A percentile compares a stretch with the other conserved stretches of the same genome.
Conservation (phyloP, 768 basidiomycete species). For the Trichaptum fuscoviolaceum region DNA sequence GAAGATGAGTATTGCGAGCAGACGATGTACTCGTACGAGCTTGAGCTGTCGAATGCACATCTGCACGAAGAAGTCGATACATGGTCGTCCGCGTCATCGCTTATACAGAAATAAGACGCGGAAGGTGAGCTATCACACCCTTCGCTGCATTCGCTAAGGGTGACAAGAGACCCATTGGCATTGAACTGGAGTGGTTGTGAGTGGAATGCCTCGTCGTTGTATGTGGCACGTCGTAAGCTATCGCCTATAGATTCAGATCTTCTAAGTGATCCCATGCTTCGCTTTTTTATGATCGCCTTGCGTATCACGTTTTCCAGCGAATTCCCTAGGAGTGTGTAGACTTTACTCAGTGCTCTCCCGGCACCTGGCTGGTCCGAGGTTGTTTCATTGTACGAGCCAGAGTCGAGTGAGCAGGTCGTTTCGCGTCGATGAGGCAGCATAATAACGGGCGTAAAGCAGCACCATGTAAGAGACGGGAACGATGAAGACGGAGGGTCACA, state of each 20-base stretch:
- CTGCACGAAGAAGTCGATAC: background rate
- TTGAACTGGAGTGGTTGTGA: background rate
- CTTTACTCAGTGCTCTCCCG: background rate
- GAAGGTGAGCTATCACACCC: background rate
- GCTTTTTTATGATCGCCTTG: background rate
- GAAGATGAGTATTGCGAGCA: background rate
- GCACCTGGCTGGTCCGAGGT: background rate
- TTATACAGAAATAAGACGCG: background rate
- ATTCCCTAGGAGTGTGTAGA: background rate
- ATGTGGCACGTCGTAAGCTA: background rate
- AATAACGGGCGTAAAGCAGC: too few relatives aligned
- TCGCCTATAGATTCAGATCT: background rate
- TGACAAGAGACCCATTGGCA: background rate
- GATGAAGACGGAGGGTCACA: too few relatives aligned
- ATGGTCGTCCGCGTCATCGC: background rate
- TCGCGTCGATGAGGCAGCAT: background rate
- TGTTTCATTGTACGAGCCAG: background rate
- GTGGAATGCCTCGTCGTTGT: background rate
- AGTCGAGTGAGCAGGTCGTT: background rate
- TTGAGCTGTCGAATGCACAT: background rate
- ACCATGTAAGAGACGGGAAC: too few relatives aligned
- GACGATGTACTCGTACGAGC: background rate
- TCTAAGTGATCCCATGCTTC: background rate
- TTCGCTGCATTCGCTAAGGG: background rate
- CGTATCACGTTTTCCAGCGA: background rate